Evolutionary conservation across 306 rosid species (phyloP).

Genomic region (Begonia fuchsioides): DNA sequence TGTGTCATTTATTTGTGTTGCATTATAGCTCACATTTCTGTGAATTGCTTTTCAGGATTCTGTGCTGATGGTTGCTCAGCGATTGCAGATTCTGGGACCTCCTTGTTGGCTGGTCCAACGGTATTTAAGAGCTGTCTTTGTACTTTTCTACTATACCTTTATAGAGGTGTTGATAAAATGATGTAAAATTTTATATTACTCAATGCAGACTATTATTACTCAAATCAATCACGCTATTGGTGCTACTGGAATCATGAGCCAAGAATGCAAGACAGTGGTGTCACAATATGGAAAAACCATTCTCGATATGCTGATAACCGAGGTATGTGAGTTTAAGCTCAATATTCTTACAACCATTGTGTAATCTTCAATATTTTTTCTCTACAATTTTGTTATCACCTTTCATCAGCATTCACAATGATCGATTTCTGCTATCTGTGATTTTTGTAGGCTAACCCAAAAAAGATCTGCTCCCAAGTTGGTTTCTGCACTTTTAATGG

Average conservation of each 20-base stretch:
- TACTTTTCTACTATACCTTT: not conserved
- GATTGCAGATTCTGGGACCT: conserved; percentile 80
- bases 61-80: conserved; percentile 68
- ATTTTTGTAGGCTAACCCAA: conserved; percentile 34
- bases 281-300: conserved; percentile 52
- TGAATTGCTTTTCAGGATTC: conserved; percentile 31
- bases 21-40: not conserved
- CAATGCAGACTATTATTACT: conserved; percentile 35
- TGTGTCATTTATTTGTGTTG: not conserved
- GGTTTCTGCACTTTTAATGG: conserved; percentile 57
- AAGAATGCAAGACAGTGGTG: conserved; percentile 55
- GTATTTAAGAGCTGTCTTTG: conserved; percentile 9
- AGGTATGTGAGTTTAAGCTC: conserved; percentile 19
- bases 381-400: not conserved
- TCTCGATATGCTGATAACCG: conserved; percentile 31
- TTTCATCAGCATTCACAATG: not conserved
- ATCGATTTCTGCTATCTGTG: not conserved
- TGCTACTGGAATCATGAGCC: conserved; percentile 49
- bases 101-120: conserved; percentile 71
- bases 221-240: conserved; percentile 69
- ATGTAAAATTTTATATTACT: conserved; percentile 4
- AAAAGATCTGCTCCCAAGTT: conserved; percentile 49
- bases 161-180: not conserved
- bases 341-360: too few species aligned
- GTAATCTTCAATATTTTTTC: not conserved